Conservation (phyloP, 2,329 filamentous ascomycete species). For the Rasamsonia emersonii region DNA sequence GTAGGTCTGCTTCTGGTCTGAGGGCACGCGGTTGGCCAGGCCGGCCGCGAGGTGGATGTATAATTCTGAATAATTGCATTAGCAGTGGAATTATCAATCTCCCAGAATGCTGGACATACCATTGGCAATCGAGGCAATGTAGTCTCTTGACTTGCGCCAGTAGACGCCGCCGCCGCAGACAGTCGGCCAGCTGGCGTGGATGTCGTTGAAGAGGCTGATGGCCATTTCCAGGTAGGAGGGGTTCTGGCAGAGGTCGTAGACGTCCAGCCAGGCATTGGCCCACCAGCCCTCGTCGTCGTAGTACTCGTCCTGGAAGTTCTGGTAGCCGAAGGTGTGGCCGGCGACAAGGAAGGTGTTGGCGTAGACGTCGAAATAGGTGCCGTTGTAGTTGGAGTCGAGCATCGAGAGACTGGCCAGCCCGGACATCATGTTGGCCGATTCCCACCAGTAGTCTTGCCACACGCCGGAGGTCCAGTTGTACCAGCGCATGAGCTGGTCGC, state of each 20-base stretch:
- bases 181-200: slow-evolving; percentile 6
- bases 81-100: neutral
- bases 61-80: slow-evolving; percentile 1
- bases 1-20: neutral
- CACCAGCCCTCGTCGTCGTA: slow-evolving; percentile 9
- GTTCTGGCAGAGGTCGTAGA: slow-evolving; percentile 6
- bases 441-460: slow-evolving; percentile 7
- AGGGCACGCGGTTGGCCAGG: slow-evolving; percentile 4
- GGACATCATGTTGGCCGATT: slow-evolving; percentile 8
- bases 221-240: slow-evolving; percentile 4
- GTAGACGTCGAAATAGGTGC: slow-evolving; percentile 6
- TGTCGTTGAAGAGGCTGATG: slow-evolving; percentile 7
- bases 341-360: slow-evolving; percentile 4
- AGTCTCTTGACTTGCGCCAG: slow-evolving; percentile 6
- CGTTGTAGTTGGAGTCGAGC: slow-evolving; percentile 6
- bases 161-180: slow-evolving; percentile 7
- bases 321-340: slow-evolving; percentile 6
- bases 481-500: slow-evolving; percentile 5
- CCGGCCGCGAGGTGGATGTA: slow-evolving; percentile 8
- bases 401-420: slow-evolving; percentile 5
- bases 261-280: slow-evolving; percentile 8
- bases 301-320: slow-evolving; percentile 6
- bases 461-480: slow-evolving; percentile 6
- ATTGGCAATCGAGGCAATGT: slow-evolving; percentile 6
- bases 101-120: slow-evolving; percentile 1